Base-by-base conservation (phyloP, 2,329 filamentous ascomycete genomes). In the Aspergillus spinulosporus region DNA sequence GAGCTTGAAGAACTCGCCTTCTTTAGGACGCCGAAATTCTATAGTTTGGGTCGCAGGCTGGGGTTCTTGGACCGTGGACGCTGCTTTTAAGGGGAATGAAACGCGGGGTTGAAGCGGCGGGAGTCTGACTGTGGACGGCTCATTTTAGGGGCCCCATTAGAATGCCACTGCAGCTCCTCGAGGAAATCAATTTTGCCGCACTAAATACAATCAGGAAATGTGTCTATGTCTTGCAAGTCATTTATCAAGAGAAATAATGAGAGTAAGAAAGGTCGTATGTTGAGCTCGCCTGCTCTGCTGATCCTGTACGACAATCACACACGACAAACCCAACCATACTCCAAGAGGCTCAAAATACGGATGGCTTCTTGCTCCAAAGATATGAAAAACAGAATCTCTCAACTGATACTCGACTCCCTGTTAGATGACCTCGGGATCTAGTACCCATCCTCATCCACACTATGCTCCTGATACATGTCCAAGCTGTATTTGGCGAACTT, bases 401-500 rank as follows among this genome's bases (percentile, higher is more conserved):
- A 21, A 21, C 21, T 21, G 21, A 21, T 21, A 21, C 21, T 21
- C 21, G 21, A 21, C 21, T 21, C 21, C 21, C 21, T 21, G 21
- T 21, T 21, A 32, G 9, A 29, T n/a, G 9, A 32, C 2, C 11
- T 34, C 37, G 21, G 34, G 42, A 47, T 39, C 57, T 54, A 65
- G 50, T 63, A 62, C n/a, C 65, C 65, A 37, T 62, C 55, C 52
- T 62, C 64, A 14, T 70, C 66, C 6, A 69, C 61, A 14, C 61
- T 63, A 43, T 66, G 64, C 43, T 67, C 63, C 29, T 61, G 47
- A 54, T 69, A 68, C 32, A 68, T 62, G 40, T 62, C 56, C 57
- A 67, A 46, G 45, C 66, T 69, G 49, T 73, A 66, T 39, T 62
- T 64, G 8, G 72, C 72, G 62, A 74, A 74, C 34, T 66, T 58